Evolutionary conservation across 2,329 filamentous ascomycete genomes (phyloP).

Genomic region (Exophiala viscosa): DNA sequence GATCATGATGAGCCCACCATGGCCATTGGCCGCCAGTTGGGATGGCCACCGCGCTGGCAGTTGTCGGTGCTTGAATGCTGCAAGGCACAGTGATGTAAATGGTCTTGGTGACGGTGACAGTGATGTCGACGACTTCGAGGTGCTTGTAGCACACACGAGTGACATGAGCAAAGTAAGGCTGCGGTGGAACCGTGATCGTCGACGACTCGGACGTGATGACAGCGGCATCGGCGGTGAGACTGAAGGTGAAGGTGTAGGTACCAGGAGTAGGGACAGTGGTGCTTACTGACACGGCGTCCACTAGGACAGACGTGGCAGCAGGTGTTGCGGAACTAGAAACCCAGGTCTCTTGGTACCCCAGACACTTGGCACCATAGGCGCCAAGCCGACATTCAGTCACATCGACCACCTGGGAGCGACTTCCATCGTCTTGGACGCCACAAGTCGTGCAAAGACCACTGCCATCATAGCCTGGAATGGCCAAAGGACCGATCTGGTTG

Average conservation of each 20-base stretch:
- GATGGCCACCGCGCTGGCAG: conserved; percentile 11
- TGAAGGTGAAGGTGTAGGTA: conserved; percentile 24
- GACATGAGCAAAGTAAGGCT: conserved; percentile 20
- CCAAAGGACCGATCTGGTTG: conserved; percentile 23
- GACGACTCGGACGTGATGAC: conserved; percentile 4
- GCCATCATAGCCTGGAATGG: conserved; percentile 24
- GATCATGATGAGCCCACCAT: not conserved
- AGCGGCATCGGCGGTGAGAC: conserved; percentile 10
- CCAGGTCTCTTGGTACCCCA: conserved; percentile 20
- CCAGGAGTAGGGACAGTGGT: conserved; percentile 16
- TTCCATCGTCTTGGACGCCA: conserved; percentile 16
- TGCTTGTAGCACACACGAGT: conserved; percentile 13
- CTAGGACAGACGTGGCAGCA: conserved; percentile 3
- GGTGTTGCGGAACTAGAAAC: conserved; percentile 18
- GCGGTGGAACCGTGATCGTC: conserved; percentile 21
- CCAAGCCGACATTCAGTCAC: conserved; percentile 22
- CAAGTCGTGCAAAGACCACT: conserved; percentile 24
- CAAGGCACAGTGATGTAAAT: conserved; percentile 18
- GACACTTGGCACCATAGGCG: conserved; percentile 10
- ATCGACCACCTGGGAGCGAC: conserved; percentile 19
- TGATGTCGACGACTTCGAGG: conserved; percentile 22
- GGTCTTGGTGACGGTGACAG: conserved; percentile 22
- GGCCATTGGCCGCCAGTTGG: conserved; percentile 12
- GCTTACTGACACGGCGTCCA: conserved; percentile 9
- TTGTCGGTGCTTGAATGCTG: conserved; percentile 11